phyloP scores from a whole-genome alignment of 768 basidiomycete species.

The Amanita molliuscula region DNA sequence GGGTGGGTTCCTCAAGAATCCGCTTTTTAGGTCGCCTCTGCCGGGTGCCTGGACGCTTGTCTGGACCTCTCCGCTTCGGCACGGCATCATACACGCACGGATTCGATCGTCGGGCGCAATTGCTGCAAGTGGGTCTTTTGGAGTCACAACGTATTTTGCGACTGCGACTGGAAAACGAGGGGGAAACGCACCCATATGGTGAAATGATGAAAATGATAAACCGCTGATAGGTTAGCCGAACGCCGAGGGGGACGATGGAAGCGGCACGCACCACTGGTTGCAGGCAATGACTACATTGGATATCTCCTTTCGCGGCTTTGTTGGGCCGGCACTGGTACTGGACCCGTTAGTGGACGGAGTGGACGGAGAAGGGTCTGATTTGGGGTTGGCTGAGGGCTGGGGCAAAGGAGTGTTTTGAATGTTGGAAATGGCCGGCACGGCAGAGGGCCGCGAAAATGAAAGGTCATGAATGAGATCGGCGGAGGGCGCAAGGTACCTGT shows the following conservation, averaged over 20 bases:
- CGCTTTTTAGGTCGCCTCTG: slow-evolving; percentile 82
- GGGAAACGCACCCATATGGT: slow-evolving; percentile 16
- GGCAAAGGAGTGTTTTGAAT: slow-evolving; percentile 7
- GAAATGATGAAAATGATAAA: slow-evolving; percentile 14
- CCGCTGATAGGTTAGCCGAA: slow-evolving; percentile 30
- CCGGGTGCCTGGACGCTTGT: slow-evolving; percentile 78
- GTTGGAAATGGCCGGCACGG: not conserved
- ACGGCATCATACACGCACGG: slow-evolving; percentile 71
- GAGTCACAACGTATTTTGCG: slow-evolving; percentile 86
- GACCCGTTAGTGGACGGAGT: slow-evolving; percentile 7
- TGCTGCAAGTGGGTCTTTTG: slow-evolving; percentile 70
- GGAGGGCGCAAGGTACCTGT: slow-evolving; percentile 26
- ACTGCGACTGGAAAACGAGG: slow-evolving; percentile 46
- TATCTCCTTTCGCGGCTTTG: slow-evolving; percentile 41
- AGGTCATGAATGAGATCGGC: slow-evolving; percentile 36
- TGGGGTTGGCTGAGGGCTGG: slow-evolving; percentile 21
- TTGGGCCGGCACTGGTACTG: slow-evolving; percentile 11
- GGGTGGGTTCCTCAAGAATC: slow-evolving; percentile 39
- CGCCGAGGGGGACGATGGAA: slow-evolving; percentile 17
- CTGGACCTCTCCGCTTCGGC: slow-evolving; percentile 77
- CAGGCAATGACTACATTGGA: slow-evolving; percentile 74
- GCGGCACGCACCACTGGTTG: slow-evolving; percentile 61
- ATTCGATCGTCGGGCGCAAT: slow-evolving; percentile 70
- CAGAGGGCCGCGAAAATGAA: slow-evolving; percentile 22
- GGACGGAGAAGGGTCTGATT: slow-evolving; percentile 23